phyloP scores from a whole-genome alignment of 2,329 filamentous ascomycete genomes.

The Rasamsonia emersonii region DNA sequence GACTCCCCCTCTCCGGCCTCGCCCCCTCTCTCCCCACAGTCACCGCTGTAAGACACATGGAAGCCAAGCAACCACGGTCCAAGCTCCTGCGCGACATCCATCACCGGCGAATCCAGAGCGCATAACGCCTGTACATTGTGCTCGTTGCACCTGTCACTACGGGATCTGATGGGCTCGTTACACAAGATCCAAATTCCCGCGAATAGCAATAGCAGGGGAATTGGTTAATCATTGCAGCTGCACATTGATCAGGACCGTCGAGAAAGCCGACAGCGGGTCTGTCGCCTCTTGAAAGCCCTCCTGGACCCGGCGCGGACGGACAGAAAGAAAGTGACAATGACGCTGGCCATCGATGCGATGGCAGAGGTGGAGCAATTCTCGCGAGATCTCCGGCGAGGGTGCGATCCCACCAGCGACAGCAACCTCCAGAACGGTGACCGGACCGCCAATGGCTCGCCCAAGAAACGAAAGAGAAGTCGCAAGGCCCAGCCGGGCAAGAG shows the following conservation, averaged over 20 bases:
- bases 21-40: too few relatives aligned
- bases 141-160: too few relatives aligned
- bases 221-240: constrained; percentile 3
- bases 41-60: too few relatives aligned
- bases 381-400: constrained; percentile 6
- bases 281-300: too few relatives aligned
- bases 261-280: too few relatives aligned
- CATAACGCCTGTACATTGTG: too few relatives aligned
- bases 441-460: constrained; percentile 17
- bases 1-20: too few relatives aligned
- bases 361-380: constrained; percentile 10
- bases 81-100: too few relatives aligned
- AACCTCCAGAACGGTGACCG: constrained; percentile 10
- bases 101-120: too few relatives aligned
- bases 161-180: constrained; percentile 6
- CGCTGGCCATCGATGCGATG: constrained; percentile 15
- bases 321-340: constrained; percentile 9
- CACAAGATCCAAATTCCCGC: constrained; percentile 4
- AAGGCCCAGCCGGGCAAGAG: constrained; percentile 41
- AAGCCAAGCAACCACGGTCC: too few relatives aligned
- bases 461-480: constrained; percentile 37
- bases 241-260: not conserved
- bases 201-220: constrained; percentile 6
- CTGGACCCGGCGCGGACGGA: not conserved
- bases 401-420: constrained; percentile 8